Base-by-base conservation (phyloP, 305 asterid genomes). In the Fraxinus greggii region DNA sequence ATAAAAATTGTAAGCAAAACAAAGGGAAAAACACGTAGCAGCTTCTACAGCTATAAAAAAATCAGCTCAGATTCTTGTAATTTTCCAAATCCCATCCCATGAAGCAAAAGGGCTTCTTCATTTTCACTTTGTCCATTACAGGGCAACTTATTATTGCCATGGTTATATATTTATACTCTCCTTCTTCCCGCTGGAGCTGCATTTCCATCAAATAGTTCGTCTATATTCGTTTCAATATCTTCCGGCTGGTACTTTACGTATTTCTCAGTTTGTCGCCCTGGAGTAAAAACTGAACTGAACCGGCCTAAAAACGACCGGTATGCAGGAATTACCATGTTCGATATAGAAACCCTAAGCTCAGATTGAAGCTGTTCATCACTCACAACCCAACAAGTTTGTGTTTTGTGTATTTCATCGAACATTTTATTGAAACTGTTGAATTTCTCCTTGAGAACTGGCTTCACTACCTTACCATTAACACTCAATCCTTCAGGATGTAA, bases 261-360 rank as follows among this genome's bases (percentile, higher is more conserved):
- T 86, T 96, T 96, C 90, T 94, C 98, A 2, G 97, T 90, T 77
- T 96, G 99, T 82, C 99, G 88, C 78, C 98, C 97, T 17, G 98
- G 90, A 13, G 98, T 92, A 76, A 96, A 90, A 1, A 83, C 78
- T 80, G 92, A 97, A 56, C 98, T 89, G 79, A 89, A 96, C 91
- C 99, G 91, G 0, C 92, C 93, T 69, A 96, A 31, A 80, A 94
- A 96, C 9, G 99, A 95, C 35, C 99, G 85, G 82, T 96, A 96
- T 0, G 99, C 99, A 8, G 99, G 99, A 59, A 94, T 90, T 9
- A 96, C 99, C 98, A 94, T 93, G 80, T 95, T 91, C 2, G 98
- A 93, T 45, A 96, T 90, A 0, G 98, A 96, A 21, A 96, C 99
- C 76, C 98, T 85, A 0, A 96, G 95, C 89, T 96, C 99, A 29